Conservation (phyloP, 225 moss, liverwort and hornwort genomes). For the Pseudisothecium myosuroides region DNA sequence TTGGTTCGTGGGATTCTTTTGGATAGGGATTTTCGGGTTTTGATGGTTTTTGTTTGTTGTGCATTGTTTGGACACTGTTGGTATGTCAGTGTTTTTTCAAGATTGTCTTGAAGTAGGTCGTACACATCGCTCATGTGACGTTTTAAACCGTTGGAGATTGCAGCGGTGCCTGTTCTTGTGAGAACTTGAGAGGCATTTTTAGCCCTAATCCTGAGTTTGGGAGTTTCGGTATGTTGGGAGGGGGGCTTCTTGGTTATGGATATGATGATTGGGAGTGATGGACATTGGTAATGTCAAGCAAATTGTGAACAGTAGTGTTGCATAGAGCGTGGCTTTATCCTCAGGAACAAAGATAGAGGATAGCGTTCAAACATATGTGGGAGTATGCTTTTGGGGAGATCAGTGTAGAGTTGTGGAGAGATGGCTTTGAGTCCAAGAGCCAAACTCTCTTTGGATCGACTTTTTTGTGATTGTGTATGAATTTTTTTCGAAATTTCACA, state of each 20-base stretch:
- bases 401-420: background rate
- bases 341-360: background rate
- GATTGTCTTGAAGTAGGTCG: background rate
- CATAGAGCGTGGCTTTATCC: background rate
- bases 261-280: background rate
- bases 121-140: background rate
- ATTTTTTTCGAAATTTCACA: background rate
- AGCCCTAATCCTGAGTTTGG: conserved; percentile 11
- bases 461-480: background rate
- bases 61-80: background rate
- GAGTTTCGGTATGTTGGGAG: background rate
- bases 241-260: background rate
- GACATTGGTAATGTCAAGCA: background rate
- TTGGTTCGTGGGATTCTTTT: background rate
- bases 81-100: background rate
- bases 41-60: background rate
- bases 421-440: background rate
- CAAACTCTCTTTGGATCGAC: background rate
- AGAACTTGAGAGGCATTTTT: background rate
- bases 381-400: background rate
- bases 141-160: background rate
- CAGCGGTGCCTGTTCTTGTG: background rate
- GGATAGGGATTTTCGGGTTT: background rate
- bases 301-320: background rate
- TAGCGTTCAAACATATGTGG: background rate